Base-by-base conservation (phyloP, 345 rosid genomes). In the Syzygium aqueum region DNA sequence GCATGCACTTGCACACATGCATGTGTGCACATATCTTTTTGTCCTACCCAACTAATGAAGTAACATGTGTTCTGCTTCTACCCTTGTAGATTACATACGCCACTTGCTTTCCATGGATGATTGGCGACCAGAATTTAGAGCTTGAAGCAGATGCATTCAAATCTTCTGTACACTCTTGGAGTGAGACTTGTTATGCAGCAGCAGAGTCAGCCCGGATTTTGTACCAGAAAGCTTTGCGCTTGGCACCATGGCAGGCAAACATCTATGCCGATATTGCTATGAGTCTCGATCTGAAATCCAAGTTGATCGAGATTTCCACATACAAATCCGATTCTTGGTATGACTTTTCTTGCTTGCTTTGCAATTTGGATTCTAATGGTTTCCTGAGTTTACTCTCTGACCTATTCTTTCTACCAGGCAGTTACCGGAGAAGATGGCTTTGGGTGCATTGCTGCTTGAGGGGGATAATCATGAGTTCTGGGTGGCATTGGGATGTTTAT, bases 241-340 rank as follows among this genome's bases (percentile, higher is more conserved):
- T 96, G 95, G 87, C 96, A 87, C 99, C 99, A 30, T 97, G 99
- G 99, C 96, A 93, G 91, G 97, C 99, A 80, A 95, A 92, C 87
- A 86, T 96, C 54, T 97, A 97, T 89, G 88, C 91, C 53, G 98
- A 96, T 89, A 89, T 95, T 89, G 99, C 97, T 88, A 86, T 94
- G 88, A 56, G 96, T 86, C 95, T 92, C 73, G 96, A 95, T 93
- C 94, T 95, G 85, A 91, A 95, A 87, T 92, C 92, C 88, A 91
- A 92, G 85, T 93, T 92, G 86, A 86, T 87, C 59, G 86, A 89
- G 88, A 90, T 88, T 85, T 65, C 85, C 85, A 90, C 84, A 51
- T 84, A 89, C 85, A 90, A 88, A 56, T 87, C 84, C 9, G 88
- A 86, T 90, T 85, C 93, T 89, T 96, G 99, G 99, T 96, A 94